Evolutionary conservation across 371 early-diverging fungal genomes (phyloP).

Genomic region (Fennellomyces sp.): DNA sequence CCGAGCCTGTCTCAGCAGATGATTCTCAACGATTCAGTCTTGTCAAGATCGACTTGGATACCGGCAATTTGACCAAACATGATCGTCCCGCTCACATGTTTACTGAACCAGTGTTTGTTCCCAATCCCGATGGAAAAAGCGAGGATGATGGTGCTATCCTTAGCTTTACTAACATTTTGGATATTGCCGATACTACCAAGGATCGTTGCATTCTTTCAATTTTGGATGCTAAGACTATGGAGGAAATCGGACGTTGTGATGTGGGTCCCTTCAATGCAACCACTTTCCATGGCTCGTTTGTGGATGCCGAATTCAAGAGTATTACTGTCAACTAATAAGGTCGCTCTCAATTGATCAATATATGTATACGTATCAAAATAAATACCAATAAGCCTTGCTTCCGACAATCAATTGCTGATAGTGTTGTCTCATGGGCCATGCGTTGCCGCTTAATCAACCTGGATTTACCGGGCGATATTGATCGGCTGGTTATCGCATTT

Average conservation of each 20-base stretch:
- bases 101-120: conserved; percentile 68
- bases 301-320: conserved; percentile 31
- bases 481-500: too few species aligned
- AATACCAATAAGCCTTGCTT: too few species aligned
- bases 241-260: conserved; percentile 52
- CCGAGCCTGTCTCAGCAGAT: conserved; percentile 23
- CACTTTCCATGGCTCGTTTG: conserved; percentile 60
- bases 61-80: conserved; percentile 11
- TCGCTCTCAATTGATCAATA: too few species aligned
- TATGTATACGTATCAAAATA: too few species aligned
- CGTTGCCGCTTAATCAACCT: too few species aligned
- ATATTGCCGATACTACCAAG: conserved; percentile 24
- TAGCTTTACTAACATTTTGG: conserved; percentile 41
- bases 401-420: too few species aligned
- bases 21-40: conserved; percentile 30
- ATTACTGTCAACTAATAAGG: conserved; percentile 23
- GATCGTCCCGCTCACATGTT: conserved; percentile 44
- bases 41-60: conserved; percentile 49
- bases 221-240: conserved; percentile 55
- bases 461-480: too few species aligned
- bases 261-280: conserved; percentile 49
- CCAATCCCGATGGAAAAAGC: conserved; percentile 33
- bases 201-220: conserved; percentile 55
- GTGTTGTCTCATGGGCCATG: too few species aligned
- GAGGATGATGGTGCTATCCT: conserved; percentile 71